Evolutionary conservation across 352 stramenopile species (phyloP), one percentile per base, ranked within the genome.

Genomic region (Pythium monospermum): DNA sequence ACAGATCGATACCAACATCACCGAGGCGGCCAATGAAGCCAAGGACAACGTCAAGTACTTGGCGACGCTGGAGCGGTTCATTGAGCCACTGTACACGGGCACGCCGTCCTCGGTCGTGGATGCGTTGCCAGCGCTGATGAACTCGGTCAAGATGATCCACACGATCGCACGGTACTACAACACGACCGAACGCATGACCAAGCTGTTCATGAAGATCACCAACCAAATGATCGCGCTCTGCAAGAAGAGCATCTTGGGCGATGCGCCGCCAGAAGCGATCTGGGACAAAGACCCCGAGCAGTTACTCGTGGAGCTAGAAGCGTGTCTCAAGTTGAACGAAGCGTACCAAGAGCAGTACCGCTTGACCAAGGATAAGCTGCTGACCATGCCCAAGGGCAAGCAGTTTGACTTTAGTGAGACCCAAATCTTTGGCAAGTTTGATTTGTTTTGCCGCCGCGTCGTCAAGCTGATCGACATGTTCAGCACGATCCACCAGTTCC

Each of bases 401-500:
- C 85, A 96, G 60, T 95, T 95, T 44, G 86, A 95, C 57, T 95
- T 96, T 55, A 89, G 72, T 28, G 87, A 96, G 53, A 88, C 82
- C 5, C 84, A 95, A 42, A 94, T 96, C 39, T 96, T 96, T 46
- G 85, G 87, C 39, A 94, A 96, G 45, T 92, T 96, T 47, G 87
- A 96, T 49, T 60, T 96, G 0, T 96, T 96, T 53, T 96, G 85
- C 51, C 68, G 87, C 0, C 83, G 85, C 6, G 59, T 95, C 2
- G 85, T 96, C 10, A 95, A 95, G 57, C 74, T 96, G 36, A 95
- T 95, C 44, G 87, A 96, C 63, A 93, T 95, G 83, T 96, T 96
- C 49, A 90, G 71, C 41, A 96, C 84, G 1, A 94, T 96, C 45
- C 80, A 93, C 48, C 90, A 98, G 67, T 98, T 98, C 64, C 85